Evolutionary conservation across 257 asterid species (phyloP).

Genomic region (Euphrasia confusa): DNA sequence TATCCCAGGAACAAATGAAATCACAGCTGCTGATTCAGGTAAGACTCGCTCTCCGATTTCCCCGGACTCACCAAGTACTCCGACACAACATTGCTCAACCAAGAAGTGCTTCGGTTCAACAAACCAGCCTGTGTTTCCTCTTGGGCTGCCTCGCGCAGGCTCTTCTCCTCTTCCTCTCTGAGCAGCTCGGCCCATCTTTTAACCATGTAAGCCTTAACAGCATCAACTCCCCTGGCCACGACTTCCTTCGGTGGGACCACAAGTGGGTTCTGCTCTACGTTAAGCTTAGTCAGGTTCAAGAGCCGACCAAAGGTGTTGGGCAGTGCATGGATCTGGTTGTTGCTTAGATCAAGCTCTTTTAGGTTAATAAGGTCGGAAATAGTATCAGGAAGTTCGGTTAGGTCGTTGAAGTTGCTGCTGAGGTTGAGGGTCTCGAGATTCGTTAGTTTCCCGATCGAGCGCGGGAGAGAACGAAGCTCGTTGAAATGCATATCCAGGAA

Average conservation of each 20-base stretch:
- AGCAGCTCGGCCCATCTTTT: conserved; percentile 39
- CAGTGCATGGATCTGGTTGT: conserved; percentile 53
- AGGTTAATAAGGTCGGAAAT: conserved; percentile 45
- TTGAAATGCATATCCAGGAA: conserved; percentile 57
- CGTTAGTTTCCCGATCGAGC: conserved; percentile 40
- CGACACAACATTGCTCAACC: conserved; percentile 54
- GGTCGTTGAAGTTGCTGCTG: conserved; percentile 55
- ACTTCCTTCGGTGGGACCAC: conserved; percentile 50
- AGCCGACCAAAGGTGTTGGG: conserved; percentile 46
- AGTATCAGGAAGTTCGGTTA: conserved; percentile 50
- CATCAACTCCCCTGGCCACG: conserved; percentile 39
- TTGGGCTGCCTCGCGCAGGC: background rate
- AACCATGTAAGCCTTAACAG: conserved; percentile 51
- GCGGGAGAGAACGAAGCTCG: conserved; percentile 46
- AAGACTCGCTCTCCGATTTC: conserved; percentile 43
- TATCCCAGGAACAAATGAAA: conserved; percentile 12
- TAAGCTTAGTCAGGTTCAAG: conserved; percentile 34
- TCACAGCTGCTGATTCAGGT: conserved; percentile 65
- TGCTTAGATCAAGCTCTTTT: conserved; percentile 60
- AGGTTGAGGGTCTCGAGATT: conserved; percentile 52
- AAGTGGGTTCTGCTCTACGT: conserved; percentile 58
- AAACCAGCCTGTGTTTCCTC: conserved; percentile 36
- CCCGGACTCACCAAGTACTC: conserved; percentile 47
- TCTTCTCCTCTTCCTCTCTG: conserved; percentile 45
- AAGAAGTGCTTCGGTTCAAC: conserved; percentile 64